Conservation (phyloP, 2,329 filamentous ascomycete genomes). For the Phialophora verrucosa region DNA sequence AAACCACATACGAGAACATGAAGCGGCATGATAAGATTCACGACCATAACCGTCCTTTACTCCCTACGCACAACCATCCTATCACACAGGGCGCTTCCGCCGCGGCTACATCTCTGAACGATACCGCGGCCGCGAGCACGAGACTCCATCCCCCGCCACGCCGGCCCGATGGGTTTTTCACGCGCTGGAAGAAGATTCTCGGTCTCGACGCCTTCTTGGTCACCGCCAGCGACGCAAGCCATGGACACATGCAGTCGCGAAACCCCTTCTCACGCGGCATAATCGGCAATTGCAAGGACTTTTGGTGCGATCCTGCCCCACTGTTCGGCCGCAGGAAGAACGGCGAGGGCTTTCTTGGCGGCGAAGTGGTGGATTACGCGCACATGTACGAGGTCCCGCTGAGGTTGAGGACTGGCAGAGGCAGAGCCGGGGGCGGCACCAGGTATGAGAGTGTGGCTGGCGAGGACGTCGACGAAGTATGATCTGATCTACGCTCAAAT, state of each 20-base stretch:
- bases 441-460: slow-evolving; percentile 64
- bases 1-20: slow-evolving; percentile 98
- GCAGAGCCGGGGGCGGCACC: slow-evolving; percentile 56
- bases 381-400: slow-evolving; percentile 84
- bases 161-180: slow-evolving; percentile 67
- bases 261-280: slow-evolving; percentile 88
- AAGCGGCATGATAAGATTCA: slow-evolving; percentile 58
- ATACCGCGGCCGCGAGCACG: slow-evolving; percentile 36
- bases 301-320: slow-evolving; percentile 90
- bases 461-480: slow-evolving; percentile 41
- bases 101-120: slow-evolving; percentile 44
- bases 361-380: slow-evolving; percentile 82
- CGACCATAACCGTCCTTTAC: slow-evolving; percentile 45
- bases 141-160: slow-evolving; percentile 60
- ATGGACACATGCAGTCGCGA: slow-evolving; percentile 50
- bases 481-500: slow-evolving; percentile 12
- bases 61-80: slow-evolving; percentile 54
- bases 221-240: slow-evolving; percentile 75
- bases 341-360: slow-evolving; percentile 67
- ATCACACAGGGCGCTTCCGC: slow-evolving; percentile 45
- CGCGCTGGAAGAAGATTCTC: slow-evolving; percentile 81
- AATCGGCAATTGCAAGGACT: slow-evolving; percentile 90
- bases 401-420: slow-evolving; percentile 64
- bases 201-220: slow-evolving; percentile 94
- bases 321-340: slow-evolving; percentile 76